These are phyloP conservation scores for Neospermospora avenae DNA, from an alignment of 2,329 filamentous ascomycete genomes.

Conservation along the genomic window DNA sequence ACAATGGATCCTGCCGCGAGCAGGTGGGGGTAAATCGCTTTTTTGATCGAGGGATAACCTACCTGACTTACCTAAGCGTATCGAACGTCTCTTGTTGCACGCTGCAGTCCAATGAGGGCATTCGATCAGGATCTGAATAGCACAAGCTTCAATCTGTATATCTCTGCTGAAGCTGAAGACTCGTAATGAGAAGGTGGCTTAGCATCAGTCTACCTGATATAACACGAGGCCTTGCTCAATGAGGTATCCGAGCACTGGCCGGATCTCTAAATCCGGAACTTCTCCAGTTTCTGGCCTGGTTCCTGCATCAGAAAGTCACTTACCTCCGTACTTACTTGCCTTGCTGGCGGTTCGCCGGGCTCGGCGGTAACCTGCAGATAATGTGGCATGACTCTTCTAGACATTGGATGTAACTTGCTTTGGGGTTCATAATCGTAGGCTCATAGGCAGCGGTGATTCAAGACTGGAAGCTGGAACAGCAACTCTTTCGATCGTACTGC, in stretches of 20 bases:
- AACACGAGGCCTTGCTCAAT: background rate
- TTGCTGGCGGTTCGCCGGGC: background rate
- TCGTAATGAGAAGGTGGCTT: background rate
- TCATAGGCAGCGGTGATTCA: no score
- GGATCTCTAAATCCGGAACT: background rate
- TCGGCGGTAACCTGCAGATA: constrained; percentile 3
- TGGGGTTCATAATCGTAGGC: background rate
- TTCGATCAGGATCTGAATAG: no score
- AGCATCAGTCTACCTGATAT: background rate
- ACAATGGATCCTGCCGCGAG: background rate
- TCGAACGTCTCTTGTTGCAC: background rate
- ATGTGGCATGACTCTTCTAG: background rate
- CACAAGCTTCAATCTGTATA: background rate
- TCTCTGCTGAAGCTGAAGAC: background rate
- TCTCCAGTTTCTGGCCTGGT: background rate
- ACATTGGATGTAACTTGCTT: background rate
- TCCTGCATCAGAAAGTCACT: background rate
- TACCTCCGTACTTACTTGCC: background rate
- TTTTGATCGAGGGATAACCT: no score
- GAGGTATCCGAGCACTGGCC: background rate
- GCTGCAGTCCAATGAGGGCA: no score
- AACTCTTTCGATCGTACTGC: no score
- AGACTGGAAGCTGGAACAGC: no score
- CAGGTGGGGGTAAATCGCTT: background rate
- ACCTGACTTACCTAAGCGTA: no score